A percentile compares a stretch with the other conserved stretches of the same genome.
These are phyloP conservation scores for Moesziomyces sp. DNA, from an alignment of 1,284 basidiomycete genomes.

Conservation along the genomic window DNA sequence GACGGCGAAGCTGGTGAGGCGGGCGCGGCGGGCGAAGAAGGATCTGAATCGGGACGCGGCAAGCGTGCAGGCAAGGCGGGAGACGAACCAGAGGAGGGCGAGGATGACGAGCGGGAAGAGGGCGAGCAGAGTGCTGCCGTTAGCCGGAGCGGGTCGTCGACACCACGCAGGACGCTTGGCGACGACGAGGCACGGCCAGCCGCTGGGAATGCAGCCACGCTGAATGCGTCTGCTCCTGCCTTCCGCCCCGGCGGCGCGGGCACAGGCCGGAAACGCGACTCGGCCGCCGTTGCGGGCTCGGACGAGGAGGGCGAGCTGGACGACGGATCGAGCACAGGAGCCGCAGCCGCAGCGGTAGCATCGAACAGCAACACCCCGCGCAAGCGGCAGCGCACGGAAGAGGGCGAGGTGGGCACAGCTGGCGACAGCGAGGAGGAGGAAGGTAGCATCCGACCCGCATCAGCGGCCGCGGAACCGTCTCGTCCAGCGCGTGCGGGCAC, in stretches of 20 bases:
- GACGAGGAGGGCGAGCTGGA: constrained; percentile 44
- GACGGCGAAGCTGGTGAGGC: constrained; percentile 15
- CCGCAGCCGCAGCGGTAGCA: neutral
- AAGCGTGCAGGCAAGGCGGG: constrained; percentile 3
- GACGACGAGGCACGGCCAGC: neutral
- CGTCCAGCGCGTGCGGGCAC: constrained; percentile 8
- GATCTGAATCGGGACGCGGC: constrained; percentile 1
- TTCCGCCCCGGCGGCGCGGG: constrained; percentile 17
- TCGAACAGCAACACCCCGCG: constrained; percentile 45
- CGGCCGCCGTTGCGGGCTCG: constrained; percentile 23
- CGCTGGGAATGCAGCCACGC: neutral
- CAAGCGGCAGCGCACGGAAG: constrained; percentile 40
- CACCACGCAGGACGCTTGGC: constrained; percentile 1
- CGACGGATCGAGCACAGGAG: constrained; percentile 5
- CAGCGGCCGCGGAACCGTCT: neutral
- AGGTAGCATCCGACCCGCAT: constrained; percentile 30
- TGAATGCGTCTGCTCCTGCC: constrained; percentile 25
- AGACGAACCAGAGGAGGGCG: constrained; percentile 35
- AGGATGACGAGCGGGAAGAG: constrained; percentile 13
- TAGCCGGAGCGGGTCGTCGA: constrained; percentile 19
- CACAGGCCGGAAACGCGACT: constrained; percentile 25
- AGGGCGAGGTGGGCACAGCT: constrained; percentile 25
- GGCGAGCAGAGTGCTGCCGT: constrained; percentile 2
- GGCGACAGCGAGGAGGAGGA: constrained; percentile 45
- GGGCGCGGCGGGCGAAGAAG: constrained; percentile 7